Percentiles rank a stretch among this genome's conserved stretches.
These are phyloP conservation scores for Xanthoparmelia taractica DNA, from an alignment of 495 filamentous ascomycete genomes.

Conservation along the genomic window DNA sequence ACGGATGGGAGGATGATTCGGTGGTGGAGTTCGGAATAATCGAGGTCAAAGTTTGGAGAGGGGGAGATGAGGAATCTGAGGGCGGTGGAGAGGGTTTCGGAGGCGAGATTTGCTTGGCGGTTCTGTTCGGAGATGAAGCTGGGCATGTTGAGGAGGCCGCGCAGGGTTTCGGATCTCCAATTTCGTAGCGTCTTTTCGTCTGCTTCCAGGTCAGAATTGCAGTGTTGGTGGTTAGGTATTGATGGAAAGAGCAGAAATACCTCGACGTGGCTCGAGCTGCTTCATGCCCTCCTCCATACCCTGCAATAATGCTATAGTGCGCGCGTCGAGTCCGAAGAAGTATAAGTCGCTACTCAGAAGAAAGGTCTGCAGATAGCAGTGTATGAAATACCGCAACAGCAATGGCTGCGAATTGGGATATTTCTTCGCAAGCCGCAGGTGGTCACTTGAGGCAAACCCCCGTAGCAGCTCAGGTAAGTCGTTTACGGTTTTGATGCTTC, in stretches of 20 bases:
- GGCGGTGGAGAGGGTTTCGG: conserved; percentile 13
- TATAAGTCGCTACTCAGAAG: conserved; percentile 20
- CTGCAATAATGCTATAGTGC: conserved; percentile 12
- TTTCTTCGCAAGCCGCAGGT: conserved; percentile 15
- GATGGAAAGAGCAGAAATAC: neutral
- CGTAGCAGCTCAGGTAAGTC: conserved; percentile 18
- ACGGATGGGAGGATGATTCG: conserved; percentile 18
- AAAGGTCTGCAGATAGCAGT: conserved; percentile 12
- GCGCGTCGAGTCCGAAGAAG: conserved; percentile 23
- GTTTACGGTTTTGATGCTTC: conserved; percentile 6
- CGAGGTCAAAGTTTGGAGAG: neutral
- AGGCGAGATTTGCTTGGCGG: conserved; percentile 12
- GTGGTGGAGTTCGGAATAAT: conserved; percentile 18
- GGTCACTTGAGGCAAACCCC: conserved; percentile 11
- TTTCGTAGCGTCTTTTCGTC: conserved; percentile 21
- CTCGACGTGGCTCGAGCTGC: conserved; percentile 21
- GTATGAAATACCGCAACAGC: conserved; percentile 22
- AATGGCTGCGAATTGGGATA: conserved; percentile 21
- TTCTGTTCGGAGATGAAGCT: conserved; percentile 19
- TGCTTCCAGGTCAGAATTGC: neutral
- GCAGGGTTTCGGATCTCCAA: conserved; percentile 25
- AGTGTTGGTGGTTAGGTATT: no score
- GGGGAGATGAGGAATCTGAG: conserved; percentile 14
- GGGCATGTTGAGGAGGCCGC: conserved; percentile 14
- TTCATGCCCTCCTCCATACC: conserved; percentile 23